phyloP scores from a whole-genome alignment of 805 yeast genomes.

The Ogataea dorogensis region DNA sequence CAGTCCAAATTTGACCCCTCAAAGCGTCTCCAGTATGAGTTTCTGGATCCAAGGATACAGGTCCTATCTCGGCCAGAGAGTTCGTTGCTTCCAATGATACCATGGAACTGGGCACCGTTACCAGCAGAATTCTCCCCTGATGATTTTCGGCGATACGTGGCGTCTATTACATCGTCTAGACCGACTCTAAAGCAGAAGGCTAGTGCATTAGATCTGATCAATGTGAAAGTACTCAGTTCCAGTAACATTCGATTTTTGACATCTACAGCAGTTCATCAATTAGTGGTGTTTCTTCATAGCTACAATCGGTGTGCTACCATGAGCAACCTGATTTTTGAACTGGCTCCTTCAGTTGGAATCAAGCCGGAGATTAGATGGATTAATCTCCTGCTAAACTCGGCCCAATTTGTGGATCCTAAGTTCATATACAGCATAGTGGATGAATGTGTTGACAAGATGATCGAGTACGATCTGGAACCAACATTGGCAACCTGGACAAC shows the following conservation, averaged over 20 bases:
- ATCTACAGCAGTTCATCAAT: not conserved
- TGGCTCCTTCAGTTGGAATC: conserved; percentile 10
- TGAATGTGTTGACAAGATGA: conserved; percentile 7
- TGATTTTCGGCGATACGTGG: not conserved
- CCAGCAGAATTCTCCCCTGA: not conserved
- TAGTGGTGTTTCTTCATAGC: conserved; percentile 6
- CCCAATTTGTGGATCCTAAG: not conserved
- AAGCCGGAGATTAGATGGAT: conserved; percentile 13
- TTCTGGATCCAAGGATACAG: conserved; percentile 5
- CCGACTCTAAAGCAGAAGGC: conserved; percentile 1
- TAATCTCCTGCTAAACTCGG: conserved; percentile 11
- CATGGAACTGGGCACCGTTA: not conserved
- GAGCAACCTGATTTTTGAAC: conserved; percentile 8
- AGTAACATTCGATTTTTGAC: conserved; percentile 4
- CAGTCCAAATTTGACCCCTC: not conserved
- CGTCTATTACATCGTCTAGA: conserved; percentile 2
- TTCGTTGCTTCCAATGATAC: conserved; percentile 2
- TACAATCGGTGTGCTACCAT: conserved; percentile 8
- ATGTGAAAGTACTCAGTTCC: conserved; percentile 1
- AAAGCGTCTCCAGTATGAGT: not conserved
- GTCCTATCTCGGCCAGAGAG: conserved; percentile 1
- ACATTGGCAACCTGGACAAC: conserved; percentile 16
- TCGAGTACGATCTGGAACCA: conserved; percentile 12
- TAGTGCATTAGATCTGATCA: not conserved
- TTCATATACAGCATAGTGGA: not conserved